These are phyloP conservation scores for Yarrowia yakushimensis DNA, from an alignment of 805 yeast species.

Conservation along the genomic window DNA sequence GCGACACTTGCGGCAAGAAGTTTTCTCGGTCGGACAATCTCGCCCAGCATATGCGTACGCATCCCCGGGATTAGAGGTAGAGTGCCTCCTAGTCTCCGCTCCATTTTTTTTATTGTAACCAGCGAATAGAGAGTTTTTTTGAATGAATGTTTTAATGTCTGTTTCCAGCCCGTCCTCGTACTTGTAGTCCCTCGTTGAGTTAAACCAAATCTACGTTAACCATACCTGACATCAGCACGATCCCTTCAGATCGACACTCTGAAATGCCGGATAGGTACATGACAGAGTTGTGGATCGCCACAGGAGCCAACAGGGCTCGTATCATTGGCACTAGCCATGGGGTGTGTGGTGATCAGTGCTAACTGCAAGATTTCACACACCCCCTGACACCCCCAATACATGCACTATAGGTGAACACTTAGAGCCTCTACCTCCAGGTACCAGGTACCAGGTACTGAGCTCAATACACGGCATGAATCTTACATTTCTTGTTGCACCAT, in stretches of 20 bases:
- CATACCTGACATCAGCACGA: constrained; percentile 9
- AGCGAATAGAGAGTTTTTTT: constrained; percentile 22
- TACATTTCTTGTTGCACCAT: not conserved
- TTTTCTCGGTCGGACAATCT: constrained; percentile 39
- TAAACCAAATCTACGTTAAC: constrained; percentile 3
- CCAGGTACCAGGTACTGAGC: not conserved
- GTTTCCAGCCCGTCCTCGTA: not conserved
- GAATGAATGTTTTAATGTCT: constrained; percentile 7
- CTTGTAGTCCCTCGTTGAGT: not conserved
- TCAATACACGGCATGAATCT: not conserved
- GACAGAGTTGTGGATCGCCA: constrained; percentile 4
- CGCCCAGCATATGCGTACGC: constrained; percentile 38
- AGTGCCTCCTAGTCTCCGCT: constrained; percentile 8
- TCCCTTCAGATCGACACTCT: constrained; percentile 15
- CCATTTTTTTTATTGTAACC: constrained; percentile 14
- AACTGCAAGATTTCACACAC: no score
- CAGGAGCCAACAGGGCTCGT: no score
- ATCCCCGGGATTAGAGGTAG: constrained; percentile 26
- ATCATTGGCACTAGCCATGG: no score
- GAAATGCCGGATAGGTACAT: constrained; percentile 4
- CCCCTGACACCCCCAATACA: no score
- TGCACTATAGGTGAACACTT: no score
- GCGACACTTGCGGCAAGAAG: constrained; percentile 36
- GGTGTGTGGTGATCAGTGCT: no score
- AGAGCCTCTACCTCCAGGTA: no score